Base-by-base conservation (phyloP, 768 basidiomycete genomes). In the Kondoa malvinella region DNA sequence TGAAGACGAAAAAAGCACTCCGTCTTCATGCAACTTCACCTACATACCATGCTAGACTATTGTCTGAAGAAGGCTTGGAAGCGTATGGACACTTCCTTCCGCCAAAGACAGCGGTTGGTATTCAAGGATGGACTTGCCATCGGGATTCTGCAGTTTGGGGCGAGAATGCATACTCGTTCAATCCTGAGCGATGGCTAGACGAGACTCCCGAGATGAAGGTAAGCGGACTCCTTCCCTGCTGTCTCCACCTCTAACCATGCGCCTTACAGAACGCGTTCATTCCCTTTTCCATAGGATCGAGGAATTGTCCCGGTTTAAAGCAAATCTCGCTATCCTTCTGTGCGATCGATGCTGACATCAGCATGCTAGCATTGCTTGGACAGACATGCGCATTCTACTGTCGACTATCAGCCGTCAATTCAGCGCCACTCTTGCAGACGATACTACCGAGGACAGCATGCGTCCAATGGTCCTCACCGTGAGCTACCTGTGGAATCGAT, bases 221-320 rank as follows among this genome's bases (percentile, higher is more conserved):
- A n/a, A n/a, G n/a, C n/a, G n/a, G n/a, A n/a, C n/a, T n/a, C n/a
- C n/a, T n/a, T n/a, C n/a, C n/a, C n/a, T n/a, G n/a, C n/a, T n/a
- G n/a, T n/a, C n/a, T n/a, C n/a, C n/a, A n/a, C n/a, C n/a, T n/a
- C n/a, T n/a, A n/a, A n/a, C n/a, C n/a, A n/a, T n/a, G n/a, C n/a
- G n/a, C n/a, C n/a, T n/a, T n/a, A n/a, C n/a, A n/a, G n/a, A n/a
- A n/a, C 50, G 66, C 66, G 3, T 67, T 62, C n/a, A 59, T 62
- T 8, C 66, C 66, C 8, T 67, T 67, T 59, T 58, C 57, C 26
- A 26, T 34, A 26, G 66, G 66, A 1, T 30, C 57, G 2, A 27
- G 66, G 14, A 67, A 59, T 26, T 67, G 66, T 32, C 57, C 59
- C 25, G 66, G 66, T n/a, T n/a, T n/a, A n/a, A n/a, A n/a, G n/a